Percentiles rank a stretch among this genome's conserved stretches.
phyloP scores from a whole-genome alignment of 2,329 filamentous ascomycete genomes.

The Rhexocercosporidium sp. region DNA sequence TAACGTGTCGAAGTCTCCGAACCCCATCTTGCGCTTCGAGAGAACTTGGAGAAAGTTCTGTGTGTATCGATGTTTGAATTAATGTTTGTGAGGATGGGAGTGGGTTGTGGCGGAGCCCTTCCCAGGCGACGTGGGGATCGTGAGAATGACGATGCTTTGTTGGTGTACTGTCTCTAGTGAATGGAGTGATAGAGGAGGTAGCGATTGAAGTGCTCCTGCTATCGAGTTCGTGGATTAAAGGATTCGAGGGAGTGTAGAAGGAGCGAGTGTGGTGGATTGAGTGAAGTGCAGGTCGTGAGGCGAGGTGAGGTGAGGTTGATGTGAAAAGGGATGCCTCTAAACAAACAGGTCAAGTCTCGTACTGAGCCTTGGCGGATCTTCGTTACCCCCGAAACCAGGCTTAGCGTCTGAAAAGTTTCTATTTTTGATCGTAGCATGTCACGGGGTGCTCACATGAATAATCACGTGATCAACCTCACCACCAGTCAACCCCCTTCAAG shows the following conservation, averaged over 20 bases:
- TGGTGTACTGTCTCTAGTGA: conserved; percentile 25
- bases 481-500: no score
- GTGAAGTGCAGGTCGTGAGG: not conserved
- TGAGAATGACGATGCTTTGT: conserved; percentile 10
- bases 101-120: conserved; percentile 16
- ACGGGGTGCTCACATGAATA: not conserved
- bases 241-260: conserved; percentile 20
- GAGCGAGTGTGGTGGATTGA: conserved; percentile 9
- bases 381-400: conserved; percentile 27
- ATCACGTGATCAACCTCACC: not conserved
- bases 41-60: not conserved
- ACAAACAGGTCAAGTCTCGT: conserved; percentile 27
- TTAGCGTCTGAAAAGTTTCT: conserved; percentile 22
- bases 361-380: conserved; percentile 22
- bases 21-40: conserved; percentile 63
- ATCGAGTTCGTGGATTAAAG: conserved; percentile 9
- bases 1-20: conserved; percentile 88
- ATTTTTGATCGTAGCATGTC: conserved; percentile 23
- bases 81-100: conserved; percentile 21
- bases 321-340: conserved; percentile 28
- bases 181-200: conserved; percentile 27
- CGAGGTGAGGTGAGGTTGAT: conserved; percentile 11
- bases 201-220: conserved; percentile 32
- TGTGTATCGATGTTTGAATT: conserved; percentile 26
- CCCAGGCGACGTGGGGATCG: conserved; percentile 17